phyloP scores from a whole-genome alignment of 768 basidiomycete genomes.

The Cubamyces sp. region DNA sequence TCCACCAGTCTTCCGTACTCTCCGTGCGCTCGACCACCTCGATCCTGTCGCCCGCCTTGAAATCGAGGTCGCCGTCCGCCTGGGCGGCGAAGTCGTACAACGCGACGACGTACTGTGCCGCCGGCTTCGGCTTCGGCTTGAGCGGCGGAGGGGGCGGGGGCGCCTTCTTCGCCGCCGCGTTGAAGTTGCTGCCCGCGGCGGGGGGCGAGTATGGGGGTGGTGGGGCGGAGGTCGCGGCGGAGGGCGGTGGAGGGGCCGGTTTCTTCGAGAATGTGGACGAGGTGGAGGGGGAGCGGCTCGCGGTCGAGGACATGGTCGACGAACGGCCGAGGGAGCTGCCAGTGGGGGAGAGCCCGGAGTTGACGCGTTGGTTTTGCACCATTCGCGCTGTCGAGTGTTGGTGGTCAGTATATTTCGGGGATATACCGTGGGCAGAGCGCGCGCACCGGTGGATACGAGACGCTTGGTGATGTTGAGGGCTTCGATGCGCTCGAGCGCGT shows the following conservation, averaged over 20 bases:
- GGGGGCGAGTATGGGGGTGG: conserved; percentile 46
- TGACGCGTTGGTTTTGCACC: conserved; percentile 57
- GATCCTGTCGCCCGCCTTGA: conserved; percentile 87
- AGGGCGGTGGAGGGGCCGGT: conserved; percentile 45
- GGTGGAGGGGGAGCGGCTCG: conserved; percentile 38
- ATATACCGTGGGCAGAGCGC: no score
- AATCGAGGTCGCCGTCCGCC: conserved; percentile 92
- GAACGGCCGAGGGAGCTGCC: conserved; percentile 28
- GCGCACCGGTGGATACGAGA: conserved; percentile 82
- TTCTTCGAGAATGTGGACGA: conserved; percentile 48
- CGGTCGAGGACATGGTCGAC: conserved; percentile 31
- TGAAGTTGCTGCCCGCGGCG: conserved; percentile 32
- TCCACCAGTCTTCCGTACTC: conserved; percentile 97
- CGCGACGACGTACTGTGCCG: conserved; percentile 82
- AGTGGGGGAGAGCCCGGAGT: conserved; percentile 22
- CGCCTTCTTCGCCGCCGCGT: conserved; percentile 62
- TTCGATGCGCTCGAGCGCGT: conserved; percentile 80
- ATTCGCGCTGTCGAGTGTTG: conserved; percentile 62
- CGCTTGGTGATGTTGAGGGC: conserved; percentile 82
- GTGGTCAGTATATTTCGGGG: no score
- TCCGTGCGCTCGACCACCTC: conserved; percentile 84
- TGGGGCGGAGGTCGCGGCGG: conserved; percentile 32
- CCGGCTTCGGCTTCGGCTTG: conserved; percentile 83
- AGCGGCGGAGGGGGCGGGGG: conserved; percentile 93
- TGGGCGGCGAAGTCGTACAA: conserved; percentile 95